These are phyloP conservation scores for Coemansia aciculifera DNA, from an alignment of 192 early-diverging fungal genomes.

Conservation along the genomic window DNA sequence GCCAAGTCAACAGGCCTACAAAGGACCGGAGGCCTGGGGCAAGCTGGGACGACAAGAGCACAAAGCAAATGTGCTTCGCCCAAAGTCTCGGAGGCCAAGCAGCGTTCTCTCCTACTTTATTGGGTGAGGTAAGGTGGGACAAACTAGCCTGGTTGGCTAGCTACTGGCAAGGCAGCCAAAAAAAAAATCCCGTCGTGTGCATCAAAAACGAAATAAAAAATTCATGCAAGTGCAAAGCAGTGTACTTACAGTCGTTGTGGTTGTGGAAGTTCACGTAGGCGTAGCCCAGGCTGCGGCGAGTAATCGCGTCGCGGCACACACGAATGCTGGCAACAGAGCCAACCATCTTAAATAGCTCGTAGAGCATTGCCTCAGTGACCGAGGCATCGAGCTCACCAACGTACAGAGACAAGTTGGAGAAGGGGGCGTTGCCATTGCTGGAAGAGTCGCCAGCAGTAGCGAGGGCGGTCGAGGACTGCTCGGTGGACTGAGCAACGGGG, in stretches of 20 bases:
- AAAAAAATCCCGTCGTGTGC: neutral
- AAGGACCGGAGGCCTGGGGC: neutral
- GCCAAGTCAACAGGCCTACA: neutral
- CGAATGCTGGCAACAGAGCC: conserved; percentile 96
- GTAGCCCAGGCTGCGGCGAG: conserved; percentile 93
- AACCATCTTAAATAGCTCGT: conserved; percentile 94
- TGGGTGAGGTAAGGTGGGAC: neutral
- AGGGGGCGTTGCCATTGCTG: conserved; percentile 32
- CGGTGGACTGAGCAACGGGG: conserved; percentile 19
- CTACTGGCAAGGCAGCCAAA: neutral
- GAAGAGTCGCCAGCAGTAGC: conserved; percentile 4
- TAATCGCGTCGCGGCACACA: conserved; percentile 97
- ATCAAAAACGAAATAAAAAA: neutral
- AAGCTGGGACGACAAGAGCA: neutral
- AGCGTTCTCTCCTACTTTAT: neutral
- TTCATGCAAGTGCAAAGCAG: conserved; percentile 15
- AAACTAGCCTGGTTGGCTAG: neutral
- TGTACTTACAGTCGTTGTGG: conserved; percentile 69
- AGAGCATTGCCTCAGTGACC: conserved; percentile 96
- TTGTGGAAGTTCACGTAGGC: conserved; percentile 99
- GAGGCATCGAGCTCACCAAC: conserved; percentile 96
- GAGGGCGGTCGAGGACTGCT: conserved; percentile 9
- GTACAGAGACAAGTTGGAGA: conserved; percentile 81
- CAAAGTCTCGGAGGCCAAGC: neutral
- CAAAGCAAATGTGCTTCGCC: neutral